Percentiles rank a stretch among this genome's conserved stretches.
These are phyloP conservation scores for Suillus tomentosus DNA, from an alignment of 768 basidiomycete species.

Conservation along the genomic window DNA sequence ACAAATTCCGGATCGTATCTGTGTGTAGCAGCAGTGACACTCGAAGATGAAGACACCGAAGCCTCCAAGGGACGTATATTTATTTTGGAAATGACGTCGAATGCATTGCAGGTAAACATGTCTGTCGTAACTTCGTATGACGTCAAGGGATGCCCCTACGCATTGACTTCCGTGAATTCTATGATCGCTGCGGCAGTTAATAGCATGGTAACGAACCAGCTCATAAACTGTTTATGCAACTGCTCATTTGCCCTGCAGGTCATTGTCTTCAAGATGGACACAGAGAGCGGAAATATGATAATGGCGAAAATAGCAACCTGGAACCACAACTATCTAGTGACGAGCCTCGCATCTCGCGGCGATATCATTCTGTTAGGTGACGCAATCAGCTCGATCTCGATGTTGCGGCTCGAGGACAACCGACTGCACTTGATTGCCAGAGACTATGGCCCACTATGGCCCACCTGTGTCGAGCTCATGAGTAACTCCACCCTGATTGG, in stretches of 20 bases:
- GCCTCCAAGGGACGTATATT: constrained; percentile 62
- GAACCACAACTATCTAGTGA: constrained; percentile 84
- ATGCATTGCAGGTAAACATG: constrained; percentile 23
- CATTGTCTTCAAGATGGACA: constrained; percentile 46
- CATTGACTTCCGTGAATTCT: constrained; percentile 50
- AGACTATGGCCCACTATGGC: constrained; percentile 78
- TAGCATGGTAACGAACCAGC: constrained; percentile 57
- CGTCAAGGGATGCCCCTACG: constrained; percentile 71
- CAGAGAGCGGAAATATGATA: constrained; percentile 32
- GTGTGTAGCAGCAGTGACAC: constrained; percentile 50
- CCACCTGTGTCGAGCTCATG: constrained; percentile 62
- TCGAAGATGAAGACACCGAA: constrained; percentile 46
- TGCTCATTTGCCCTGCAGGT: constrained; percentile 38
- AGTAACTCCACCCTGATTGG: constrained; percentile 62
- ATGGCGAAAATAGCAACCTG: constrained; percentile 53
- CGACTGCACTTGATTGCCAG: constrained; percentile 59
- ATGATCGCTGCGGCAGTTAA: constrained; percentile 73
- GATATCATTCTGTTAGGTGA: constrained; percentile 73
- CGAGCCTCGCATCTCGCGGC: constrained; percentile 58
- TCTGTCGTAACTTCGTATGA: constrained; percentile 43
- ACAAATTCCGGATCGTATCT: constrained; percentile 43
- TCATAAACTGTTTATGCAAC: background rate
- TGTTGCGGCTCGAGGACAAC: constrained; percentile 52
- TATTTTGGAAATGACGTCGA: constrained; percentile 46
- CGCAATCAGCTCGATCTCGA: constrained; percentile 74